phyloP scores from a whole-genome alignment of 768 basidiomycete genomes.

The Tulasnella sp. region DNA sequence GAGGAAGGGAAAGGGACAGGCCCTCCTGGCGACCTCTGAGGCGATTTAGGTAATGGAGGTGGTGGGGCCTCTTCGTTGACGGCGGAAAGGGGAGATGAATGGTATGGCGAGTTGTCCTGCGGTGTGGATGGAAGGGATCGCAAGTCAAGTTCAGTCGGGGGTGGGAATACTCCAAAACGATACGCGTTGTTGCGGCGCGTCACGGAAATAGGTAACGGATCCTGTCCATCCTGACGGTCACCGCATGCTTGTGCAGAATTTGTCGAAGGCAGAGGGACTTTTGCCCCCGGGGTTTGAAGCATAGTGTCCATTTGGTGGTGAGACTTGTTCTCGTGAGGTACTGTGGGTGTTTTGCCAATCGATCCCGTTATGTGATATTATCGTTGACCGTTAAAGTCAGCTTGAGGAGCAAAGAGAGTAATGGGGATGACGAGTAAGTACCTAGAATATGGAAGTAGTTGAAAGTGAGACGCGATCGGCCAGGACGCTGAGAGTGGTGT shows the following conservation, averaged over 20 bases:
- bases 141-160: background rate
- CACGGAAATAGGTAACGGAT: background rate
- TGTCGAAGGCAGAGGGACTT: no score
- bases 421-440: no score
- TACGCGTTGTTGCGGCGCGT: slow-evolving; percentile 6
- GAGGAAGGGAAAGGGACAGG: slow-evolving; percentile 1
- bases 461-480: slow-evolving; percentile 11
- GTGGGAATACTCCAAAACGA: background rate
- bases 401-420: no score
- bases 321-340: no score
- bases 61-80: background rate
- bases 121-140: slow-evolving; percentile 13
- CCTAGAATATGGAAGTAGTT: no score
- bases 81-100: slow-evolving; percentile 2
- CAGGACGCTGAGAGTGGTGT: background rate
- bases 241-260: slow-evolving; percentile 2
- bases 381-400: no score
- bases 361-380: no score
- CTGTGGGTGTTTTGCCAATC: no score
- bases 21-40: background rate
- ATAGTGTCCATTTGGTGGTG: no score
- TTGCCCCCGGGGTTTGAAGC: no score
- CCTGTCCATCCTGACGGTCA: background rate
- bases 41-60: background rate
- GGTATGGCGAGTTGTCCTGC: background rate